These are phyloP conservation scores for Rhizopus microsporus DNA, from an alignment of 371 early-diverging fungal species.

Conservation along the genomic window DNA sequence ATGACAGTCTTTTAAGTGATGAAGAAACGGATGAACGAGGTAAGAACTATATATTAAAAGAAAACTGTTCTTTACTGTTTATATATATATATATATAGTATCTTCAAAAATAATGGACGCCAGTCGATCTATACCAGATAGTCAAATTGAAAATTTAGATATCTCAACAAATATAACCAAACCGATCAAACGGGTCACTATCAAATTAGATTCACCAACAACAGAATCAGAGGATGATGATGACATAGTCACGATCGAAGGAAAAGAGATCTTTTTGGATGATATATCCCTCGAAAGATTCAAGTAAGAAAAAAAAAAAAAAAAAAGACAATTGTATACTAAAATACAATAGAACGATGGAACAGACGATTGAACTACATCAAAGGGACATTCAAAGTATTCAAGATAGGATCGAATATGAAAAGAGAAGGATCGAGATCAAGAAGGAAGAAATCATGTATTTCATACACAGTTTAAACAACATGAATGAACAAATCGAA, in stretches of 20 bases:
- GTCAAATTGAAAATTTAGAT: background rate
- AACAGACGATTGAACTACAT: conserved; percentile 7
- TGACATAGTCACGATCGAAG: conserved; percentile 7
- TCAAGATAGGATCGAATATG: conserved; percentile 10
- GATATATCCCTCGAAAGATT: conserved; percentile 17
- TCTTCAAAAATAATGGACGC: background rate
- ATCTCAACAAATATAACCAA: conserved; percentile 1
- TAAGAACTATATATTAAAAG: too few species aligned
- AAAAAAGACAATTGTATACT: too few species aligned
- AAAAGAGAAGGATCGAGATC: conserved; percentile 12
- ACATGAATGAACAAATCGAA: conserved; percentile 12
- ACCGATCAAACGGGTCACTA: background rate
- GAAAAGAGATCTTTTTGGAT: background rate
- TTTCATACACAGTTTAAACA: background rate
- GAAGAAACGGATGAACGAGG: conserved; percentile 1
- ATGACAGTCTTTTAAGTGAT: background rate
- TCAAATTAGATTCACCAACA: conserved; percentile 20
- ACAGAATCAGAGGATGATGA: conserved; percentile 17
- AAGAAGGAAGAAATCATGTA: conserved; percentile 15
- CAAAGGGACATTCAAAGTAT: conserved; percentile 5
- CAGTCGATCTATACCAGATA: background rate
- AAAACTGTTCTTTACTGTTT: too few species aligned
- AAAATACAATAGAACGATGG: conserved; percentile 7
- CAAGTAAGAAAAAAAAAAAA: conserved; percentile 6
- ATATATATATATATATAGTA: too few species aligned